Evolutionary conservation across 768 basidiomycete genomes (phyloP), one percentile per base, ranked within the genome.

Genomic region (Mycena vitilis): DNA sequence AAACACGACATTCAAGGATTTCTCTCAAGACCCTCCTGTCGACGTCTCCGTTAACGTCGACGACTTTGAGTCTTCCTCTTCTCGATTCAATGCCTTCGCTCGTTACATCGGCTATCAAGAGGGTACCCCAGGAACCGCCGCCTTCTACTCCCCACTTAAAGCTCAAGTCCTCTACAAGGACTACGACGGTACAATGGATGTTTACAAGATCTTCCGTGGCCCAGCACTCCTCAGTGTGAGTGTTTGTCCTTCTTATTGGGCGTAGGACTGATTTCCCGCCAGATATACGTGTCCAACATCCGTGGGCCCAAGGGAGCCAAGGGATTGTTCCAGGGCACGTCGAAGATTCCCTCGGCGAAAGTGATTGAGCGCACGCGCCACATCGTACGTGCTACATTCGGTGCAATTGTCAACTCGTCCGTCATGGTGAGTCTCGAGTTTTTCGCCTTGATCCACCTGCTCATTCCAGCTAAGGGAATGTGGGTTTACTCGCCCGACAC

Each of bases 161-260:
- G 69, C 69, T 4, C 65, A 70, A 51, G 42, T 66, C 5, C 69
- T 70, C 22, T 70, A 58, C 49, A 51, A 44, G 20, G 63, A 65
- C 8, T 70, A 56, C 51, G 56, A 66, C 40, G 61, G 65, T 2
- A 52, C 64, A 2, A 55, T 70, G 53, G 22, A 66, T 18, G 7
- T 48, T 0, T 30, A 22, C 18, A 60, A 70, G 22, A 44, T 70
- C 8, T 70, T 66, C 57, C 64, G 65, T 37, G 56, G 60, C 1
- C 54, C 20, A 12, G 15, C 45, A 20, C 63, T 60, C 9, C 64
- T 66, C 48, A 40, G 15, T 2, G 40, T 40, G 40, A 40, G 15
- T 9, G 40, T 9, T 2, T 40, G 40, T 40, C 40, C 40, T 15
- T 40, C 40, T 40, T 15, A 11, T 40, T 15, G 11, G 40, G 11